Evolutionary conservation across 106 monocot species (phyloP).

Genomic region (Gastrodia elata): DNA sequence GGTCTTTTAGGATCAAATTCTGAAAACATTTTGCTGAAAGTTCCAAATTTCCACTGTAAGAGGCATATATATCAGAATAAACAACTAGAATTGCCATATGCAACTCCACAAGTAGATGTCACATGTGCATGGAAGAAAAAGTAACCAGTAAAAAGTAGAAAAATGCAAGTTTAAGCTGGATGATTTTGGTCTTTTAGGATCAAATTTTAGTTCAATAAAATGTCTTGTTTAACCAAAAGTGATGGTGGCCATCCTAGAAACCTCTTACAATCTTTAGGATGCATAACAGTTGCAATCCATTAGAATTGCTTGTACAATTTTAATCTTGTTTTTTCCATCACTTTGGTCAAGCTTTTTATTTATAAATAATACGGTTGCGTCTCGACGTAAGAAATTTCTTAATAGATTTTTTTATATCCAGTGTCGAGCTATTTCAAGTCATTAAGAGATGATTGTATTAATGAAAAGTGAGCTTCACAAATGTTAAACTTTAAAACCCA

Average conservation of each 20-base stretch:
- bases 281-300: not conserved
- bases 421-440: not conserved
- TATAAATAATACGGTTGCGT: not conserved
- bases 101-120: not conserved
- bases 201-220: not conserved
- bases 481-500: not conserved
- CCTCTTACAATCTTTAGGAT: not conserved
- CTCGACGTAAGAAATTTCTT: not conserved
- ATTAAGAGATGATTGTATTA: not conserved
- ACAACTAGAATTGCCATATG: not conserved
- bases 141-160: not conserved
- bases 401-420: not conserved
- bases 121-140: not conserved
- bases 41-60: slow-evolving; percentile 74
- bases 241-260: not conserved
- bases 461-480: not conserved
- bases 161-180: slow-evolving; percentile 31
- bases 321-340: not conserved
- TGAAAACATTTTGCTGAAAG: slow-evolving; percentile 86
- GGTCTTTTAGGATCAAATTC: slow-evolving; percentile 89
- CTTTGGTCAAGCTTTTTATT: not conserved
- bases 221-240: not conserved
- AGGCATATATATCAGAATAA: not conserved
- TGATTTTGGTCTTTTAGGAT: slow-evolving; percentile 90
- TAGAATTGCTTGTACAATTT: not conserved